Base-by-base conservation (phyloP, 2,329 filamentous ascomycete genomes). In the Sphaerulina populicola region DNA sequence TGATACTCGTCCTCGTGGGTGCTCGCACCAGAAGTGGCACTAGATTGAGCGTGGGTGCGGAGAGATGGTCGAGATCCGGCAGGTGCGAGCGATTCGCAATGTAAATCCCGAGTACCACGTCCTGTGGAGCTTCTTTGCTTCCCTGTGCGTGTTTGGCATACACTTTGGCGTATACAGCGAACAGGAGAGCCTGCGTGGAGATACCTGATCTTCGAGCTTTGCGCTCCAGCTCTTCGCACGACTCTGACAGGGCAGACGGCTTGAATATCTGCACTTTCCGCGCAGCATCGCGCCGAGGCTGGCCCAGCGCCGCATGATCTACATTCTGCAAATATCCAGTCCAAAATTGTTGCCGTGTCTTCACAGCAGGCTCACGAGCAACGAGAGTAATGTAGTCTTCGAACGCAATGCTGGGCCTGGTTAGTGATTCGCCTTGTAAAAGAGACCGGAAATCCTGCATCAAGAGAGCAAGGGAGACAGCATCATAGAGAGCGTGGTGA, bases 401-500 rank as follows among this genome's bases (percentile, higher is more conserved):
- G 12, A 77, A 66, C n/a, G 67, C 67, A 2, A 57, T 35, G 2
- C 11, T n/a, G 8, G 49, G 37, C 11, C 14, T 21, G 1, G 39
- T 10, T 6, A 38, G 37, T 4, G 29, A 3, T 2, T 29, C 15
- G 23, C 46, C 52, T 60, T 53, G 33, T 69, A 69, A 21, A 9
- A 44, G 12, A 23, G 44, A 49, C 37, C 46, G 14, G 66, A 81
- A 68, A 37, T 77, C 68, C 11, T 75, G 64, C 18, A 88, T 71
- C 5, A 94, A 69, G 0, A 76, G 64, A 0, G 82, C 79, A 4
- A 96, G 72, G 60, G 86, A 93, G 53, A 94, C 76, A 5, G 83
- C 89, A 65, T 96, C 91, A 63, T 96, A 97, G 0, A 96, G 73
- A 0, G 86, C 86, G 65, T 97, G 90, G 56, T 95, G 89, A 4